A percentile compares a stretch with the other conserved stretches of the same genome.
Evolutionary conservation across 495 filamentous ascomycete species (phyloP).

Genomic region (Jackrogersella multiformis): DNA sequence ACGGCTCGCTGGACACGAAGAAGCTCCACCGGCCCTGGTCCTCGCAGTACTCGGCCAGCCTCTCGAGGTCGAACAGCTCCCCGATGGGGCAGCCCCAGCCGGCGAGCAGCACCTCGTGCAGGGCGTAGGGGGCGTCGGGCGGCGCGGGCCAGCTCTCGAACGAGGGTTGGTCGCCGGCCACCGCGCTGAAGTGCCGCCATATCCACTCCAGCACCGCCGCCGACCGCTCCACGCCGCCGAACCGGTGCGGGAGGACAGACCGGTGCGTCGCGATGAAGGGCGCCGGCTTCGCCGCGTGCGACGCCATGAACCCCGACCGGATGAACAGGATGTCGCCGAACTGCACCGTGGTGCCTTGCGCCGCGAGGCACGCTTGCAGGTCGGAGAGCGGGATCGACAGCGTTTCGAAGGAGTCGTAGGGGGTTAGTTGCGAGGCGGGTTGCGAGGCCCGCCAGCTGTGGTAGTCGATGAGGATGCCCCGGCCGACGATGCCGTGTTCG

Average conservation of each 20-base stretch:
- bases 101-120: constrained; percentile 58
- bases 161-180: constrained; percentile 62
- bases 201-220: constrained; percentile 54
- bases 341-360: constrained; percentile 58
- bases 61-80: constrained; percentile 60
- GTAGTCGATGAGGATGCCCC: constrained; percentile 68
- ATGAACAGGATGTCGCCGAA: constrained; percentile 67
- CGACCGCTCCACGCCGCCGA: constrained; percentile 62
- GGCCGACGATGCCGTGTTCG: constrained; percentile 65
- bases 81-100: constrained; percentile 63
- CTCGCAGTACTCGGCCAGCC: constrained; percentile 49
- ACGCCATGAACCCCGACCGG: constrained; percentile 59
- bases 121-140: constrained; percentile 19
- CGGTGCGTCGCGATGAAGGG: constrained; percentile 48
- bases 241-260: constrained; percentile 47
- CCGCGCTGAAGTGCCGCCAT: constrained; percentile 59
- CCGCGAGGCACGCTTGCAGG: constrained; percentile 55
- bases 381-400: constrained; percentile 54
- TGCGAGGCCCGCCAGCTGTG: constrained; percentile 57
- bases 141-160: constrained; percentile 57
- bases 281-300: constrained; percentile 43
- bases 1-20: constrained; percentile 58
- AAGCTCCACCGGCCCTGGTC: constrained; percentile 53
- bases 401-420: constrained; percentile 56
- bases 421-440: constrained; percentile 22